A percentile compares a stretch with the other conserved stretches of the same genome.
Conservation (phyloP, 768 basidiomycete genomes). For the Auriculariales sp. region DNA sequence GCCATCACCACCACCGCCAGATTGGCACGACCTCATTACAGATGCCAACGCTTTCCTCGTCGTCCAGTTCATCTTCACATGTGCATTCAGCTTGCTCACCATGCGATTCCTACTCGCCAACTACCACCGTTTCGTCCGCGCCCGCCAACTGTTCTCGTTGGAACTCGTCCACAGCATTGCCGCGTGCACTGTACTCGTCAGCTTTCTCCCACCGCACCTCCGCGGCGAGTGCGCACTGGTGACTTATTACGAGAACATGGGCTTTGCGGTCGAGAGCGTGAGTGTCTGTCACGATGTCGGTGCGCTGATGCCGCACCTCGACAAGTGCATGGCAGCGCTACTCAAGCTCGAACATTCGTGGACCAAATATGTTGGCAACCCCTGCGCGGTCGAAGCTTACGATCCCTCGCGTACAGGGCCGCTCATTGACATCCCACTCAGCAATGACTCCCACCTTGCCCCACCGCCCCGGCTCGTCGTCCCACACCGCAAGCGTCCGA, state of each 20-base stretch:
- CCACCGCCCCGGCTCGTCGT: slow-evolving; percentile 46
- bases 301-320: slow-evolving; percentile 54
- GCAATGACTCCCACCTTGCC: slow-evolving; percentile 32
- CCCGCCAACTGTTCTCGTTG: slow-evolving; percentile 85
- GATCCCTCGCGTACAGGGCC: slow-evolving; percentile 48
- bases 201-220: slow-evolving; percentile 70
- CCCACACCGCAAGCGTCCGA: slow-evolving; percentile 65
- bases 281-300: slow-evolving; percentile 76
- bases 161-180: slow-evolving; percentile 92
- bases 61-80: slow-evolving; percentile 84
- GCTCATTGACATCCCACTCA: slow-evolving; percentile 33
- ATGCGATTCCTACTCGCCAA: slow-evolving; percentile 81
- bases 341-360: slow-evolving; percentile 71
- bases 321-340: slow-evolving; percentile 64
- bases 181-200: slow-evolving; percentile 83
- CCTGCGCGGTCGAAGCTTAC: slow-evolving; percentile 71
- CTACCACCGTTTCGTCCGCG: slow-evolving; percentile 76
- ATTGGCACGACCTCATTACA: slow-evolving; percentile 82
- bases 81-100: slow-evolving; percentile 78
- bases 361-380: slow-evolving; percentile 89
- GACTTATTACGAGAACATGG: slow-evolving; percentile 88
- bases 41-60: slow-evolving; percentile 82
- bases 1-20: slow-evolving; percentile 23
- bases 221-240: slow-evolving; percentile 75
- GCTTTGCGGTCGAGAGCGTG: slow-evolving; percentile 81